Evolutionary conservation across 495 filamentous ascomycete species (phyloP), one percentile per base, ranked within the genome.

Genomic region (Hyaloscypha bicolor): DNA sequence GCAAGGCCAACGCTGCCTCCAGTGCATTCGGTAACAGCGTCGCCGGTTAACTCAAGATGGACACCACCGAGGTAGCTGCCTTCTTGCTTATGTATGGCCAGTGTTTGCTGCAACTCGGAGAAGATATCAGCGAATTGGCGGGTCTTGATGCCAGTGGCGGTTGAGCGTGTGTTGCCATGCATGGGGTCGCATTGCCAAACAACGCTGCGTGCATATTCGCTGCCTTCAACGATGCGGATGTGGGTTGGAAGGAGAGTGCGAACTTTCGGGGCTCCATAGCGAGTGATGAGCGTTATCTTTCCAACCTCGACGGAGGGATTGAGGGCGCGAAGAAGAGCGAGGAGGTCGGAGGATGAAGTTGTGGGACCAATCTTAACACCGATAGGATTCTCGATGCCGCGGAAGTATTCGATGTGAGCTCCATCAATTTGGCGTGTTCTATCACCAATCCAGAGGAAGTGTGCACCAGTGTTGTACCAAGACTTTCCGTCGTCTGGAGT

Each of bases 171-270:
- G 77, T 93, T 93, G 48, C 95, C 95, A 80, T 99, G 95, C 96
- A 98, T 98, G 12, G 95, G 95, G 78, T 99, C 95, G 78, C 93
- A 97, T 77, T 97, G 93, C 95, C 95, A 99, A 68, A 99, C 93
- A 16, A 96, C 93, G 25, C 86, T 74, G 75, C 94, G 88, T 2
- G 84, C 84, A 62, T 90, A 91, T 68, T 81, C 84, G 72, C 79
- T 83, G 68, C 78, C 76, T 72, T 93, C 88, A 22, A 99, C 95
- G 55, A 92, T 92, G 63, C 88, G 84, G 74, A 99, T 97, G 79
- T 99, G 95, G 2, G 76, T 82, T 0, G 92, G 90, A 2, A 99
- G 83, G 61, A 94, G 84, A 3, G 80, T 69, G 29, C 84, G 77
- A 57, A 99, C 90, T 60, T 91, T 90, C 25, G 76, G 78, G 30